Percentiles rank a stretch among this genome's conserved stretches.
These are phyloP conservation scores for Fusarium anguioides DNA, from an alignment of 2,329 filamentous ascomycete genomes.

Conservation along the genomic window DNA sequence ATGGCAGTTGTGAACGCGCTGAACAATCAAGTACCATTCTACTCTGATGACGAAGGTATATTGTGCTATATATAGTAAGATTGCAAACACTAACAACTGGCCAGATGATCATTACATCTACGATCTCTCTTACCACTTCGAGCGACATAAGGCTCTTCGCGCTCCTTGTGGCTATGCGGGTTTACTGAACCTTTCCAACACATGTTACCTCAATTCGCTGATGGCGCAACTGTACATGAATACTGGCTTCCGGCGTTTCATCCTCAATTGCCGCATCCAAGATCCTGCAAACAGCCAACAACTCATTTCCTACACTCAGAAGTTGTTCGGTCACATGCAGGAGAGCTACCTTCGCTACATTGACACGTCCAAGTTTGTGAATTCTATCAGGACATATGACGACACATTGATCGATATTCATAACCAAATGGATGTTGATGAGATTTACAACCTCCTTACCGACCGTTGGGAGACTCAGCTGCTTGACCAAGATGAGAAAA, in stretches of 20 bases:
- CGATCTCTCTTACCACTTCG: slow-evolving; percentile 70
- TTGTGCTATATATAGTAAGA: neutral
- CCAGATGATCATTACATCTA: slow-evolving; percentile 66
- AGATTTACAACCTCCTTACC: slow-evolving; percentile 95
- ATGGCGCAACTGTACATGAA: slow-evolving; percentile 98
- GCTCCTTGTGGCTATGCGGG: slow-evolving; percentile 86
- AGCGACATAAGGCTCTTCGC: slow-evolving; percentile 75
- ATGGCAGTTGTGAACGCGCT: slow-evolving; percentile 59
- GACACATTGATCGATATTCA: slow-evolving; percentile 85
- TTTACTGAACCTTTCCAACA: slow-evolving; percentile 91
- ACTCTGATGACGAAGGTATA: slow-evolving; percentile 51
- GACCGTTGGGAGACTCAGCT: slow-evolving; percentile 91
- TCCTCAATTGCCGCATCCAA: slow-evolving; percentile 72
- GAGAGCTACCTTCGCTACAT: slow-evolving; percentile 79
- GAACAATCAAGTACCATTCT: slow-evolving; percentile 52
- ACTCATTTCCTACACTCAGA: slow-evolving; percentile 81
- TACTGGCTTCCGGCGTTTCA: slow-evolving; percentile 83
- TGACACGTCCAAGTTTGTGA: slow-evolving; percentile 78
- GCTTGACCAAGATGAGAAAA: slow-evolving; percentile 72
- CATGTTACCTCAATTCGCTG: slow-evolving; percentile 96
- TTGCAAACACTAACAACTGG: slow-evolving; percentile 18
- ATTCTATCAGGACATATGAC: slow-evolving; percentile 83
- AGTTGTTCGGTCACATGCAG: slow-evolving; percentile 87
- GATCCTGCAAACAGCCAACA: slow-evolving; percentile 68
- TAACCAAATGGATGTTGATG: slow-evolving; percentile 97